Conservation (phyloP, 306 rosid species). For the Dryas alaskensis region DNA sequence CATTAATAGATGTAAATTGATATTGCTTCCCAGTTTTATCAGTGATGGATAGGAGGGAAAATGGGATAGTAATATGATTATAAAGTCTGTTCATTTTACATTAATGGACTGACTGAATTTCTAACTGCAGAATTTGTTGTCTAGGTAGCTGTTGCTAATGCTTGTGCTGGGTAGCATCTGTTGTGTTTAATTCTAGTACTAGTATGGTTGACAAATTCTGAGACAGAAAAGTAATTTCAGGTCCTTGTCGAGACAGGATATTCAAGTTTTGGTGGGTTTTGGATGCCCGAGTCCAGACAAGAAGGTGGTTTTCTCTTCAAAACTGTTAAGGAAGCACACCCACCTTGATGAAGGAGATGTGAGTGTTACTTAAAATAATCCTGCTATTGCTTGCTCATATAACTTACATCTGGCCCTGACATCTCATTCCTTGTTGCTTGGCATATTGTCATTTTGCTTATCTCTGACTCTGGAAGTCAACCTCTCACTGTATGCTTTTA, state of each 20-base stretch:
- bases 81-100: neutral
- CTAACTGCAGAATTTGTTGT: neutral
- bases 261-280: conserved; percentile 83
- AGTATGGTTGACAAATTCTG: conserved; percentile 28
- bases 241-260: conserved; percentile 82
- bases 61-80: neutral
- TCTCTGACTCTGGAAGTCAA: neutral
- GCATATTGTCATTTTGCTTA: neutral
- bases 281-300: conserved; percentile 88
- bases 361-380: conserved; percentile 33
- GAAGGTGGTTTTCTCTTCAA: conserved; percentile 88
- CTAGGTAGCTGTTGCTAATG: conserved; percentile 12
- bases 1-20: neutral
- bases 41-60: neutral
- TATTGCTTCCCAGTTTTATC: neutral
- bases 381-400: neutral
- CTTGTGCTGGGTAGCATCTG: conserved; percentile 16
- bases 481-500: neutral
- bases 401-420: neutral
- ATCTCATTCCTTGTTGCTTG: neutral
- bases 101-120: neutral
- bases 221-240: conserved; percentile 50
- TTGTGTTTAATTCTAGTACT: neutral
- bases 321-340: conserved; percentile 72
- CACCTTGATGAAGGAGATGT: conserved; percentile 99